Evolutionary conservation across 768 basidiomycete genomes (phyloP).

Genomic region (Lactarius evosmus): DNA sequence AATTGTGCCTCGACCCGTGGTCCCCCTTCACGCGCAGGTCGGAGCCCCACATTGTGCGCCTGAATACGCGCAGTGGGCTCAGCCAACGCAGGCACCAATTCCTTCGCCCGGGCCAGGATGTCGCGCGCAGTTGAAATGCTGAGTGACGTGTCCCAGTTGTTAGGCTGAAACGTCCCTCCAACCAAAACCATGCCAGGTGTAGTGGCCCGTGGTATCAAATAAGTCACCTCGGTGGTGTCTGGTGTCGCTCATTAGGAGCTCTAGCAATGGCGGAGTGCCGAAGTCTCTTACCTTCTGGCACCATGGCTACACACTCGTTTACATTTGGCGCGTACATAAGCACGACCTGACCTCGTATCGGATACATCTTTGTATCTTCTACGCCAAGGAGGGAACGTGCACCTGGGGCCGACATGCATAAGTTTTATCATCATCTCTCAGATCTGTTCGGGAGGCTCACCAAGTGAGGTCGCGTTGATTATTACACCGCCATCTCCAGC

Average conservation of each 20-base stretch:
- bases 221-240: slow-evolving; percentile 37
- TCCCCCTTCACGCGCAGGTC: slow-evolving; percentile 55
- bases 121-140: slow-evolving; percentile 40
- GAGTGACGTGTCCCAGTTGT: slow-evolving; percentile 51
- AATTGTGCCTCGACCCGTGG: slow-evolving; percentile 52
- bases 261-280: background rate
- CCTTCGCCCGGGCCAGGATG: slow-evolving; percentile 48
- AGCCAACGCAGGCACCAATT: slow-evolving; percentile 38
- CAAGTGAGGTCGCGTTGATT: slow-evolving; percentile 56
- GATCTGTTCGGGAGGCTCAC: slow-evolving; percentile 32
- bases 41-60: slow-evolving; percentile 54
- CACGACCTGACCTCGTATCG: slow-evolving; percentile 83
- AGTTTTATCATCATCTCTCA: background rate
- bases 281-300: background rate
- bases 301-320: slow-evolving; percentile 36
- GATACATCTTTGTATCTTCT: slow-evolving; percentile 69
- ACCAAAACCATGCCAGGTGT: slow-evolving; percentile 47
- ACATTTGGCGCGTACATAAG: slow-evolving; percentile 68
- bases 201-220: slow-evolving; percentile 61
- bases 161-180: slow-evolving; percentile 54
- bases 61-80: slow-evolving; percentile 43
- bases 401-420: slow-evolving; percentile 37
- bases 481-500: slow-evolving; percentile 41
- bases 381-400: slow-evolving; percentile 76
- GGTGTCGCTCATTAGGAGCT: background rate